These are phyloP conservation scores for Pseudofabraea citricarpa DNA, from an alignment of 2,329 filamentous ascomycete species.

Conservation along the genomic window DNA sequence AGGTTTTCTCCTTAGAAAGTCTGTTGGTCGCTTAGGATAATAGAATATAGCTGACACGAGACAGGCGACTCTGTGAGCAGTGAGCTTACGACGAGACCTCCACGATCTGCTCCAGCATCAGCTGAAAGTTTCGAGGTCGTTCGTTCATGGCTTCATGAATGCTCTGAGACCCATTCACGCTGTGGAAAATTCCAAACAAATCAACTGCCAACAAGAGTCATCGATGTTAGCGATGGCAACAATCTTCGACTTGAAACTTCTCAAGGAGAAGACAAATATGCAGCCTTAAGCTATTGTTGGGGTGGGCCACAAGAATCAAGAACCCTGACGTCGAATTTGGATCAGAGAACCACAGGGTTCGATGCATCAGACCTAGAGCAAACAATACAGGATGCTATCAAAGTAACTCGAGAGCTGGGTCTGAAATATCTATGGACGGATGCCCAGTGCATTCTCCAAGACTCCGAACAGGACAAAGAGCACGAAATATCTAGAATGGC, in stretches of 20 bases:
- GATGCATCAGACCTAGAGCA: not conserved
- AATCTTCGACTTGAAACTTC: not conserved
- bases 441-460: slow-evolving; percentile 14
- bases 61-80: not conserved
- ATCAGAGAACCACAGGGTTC: not conserved
- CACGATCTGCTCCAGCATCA: not conserved
- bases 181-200: not conserved
- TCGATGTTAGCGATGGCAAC: not conserved
- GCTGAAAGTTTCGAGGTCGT: not conserved
- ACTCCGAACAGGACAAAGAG: not conserved
- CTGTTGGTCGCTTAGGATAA: not conserved
- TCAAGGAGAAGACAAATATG: not conserved
- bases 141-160: not conserved
- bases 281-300: slow-evolving; percentile 1
- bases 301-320: not conserved
- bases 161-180: not conserved
- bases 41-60: not conserved
- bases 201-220: not conserved
- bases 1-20: not conserved
- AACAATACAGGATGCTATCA: not conserved
- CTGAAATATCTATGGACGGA: slow-evolving; percentile 20
- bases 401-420: not conserved
- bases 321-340: not conserved
- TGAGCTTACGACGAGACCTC: not conserved
- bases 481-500: not conserved